Evolutionary conservation across 2,329 filamentous ascomycete genomes (phyloP).

Genomic region (Aspergillus amoenus): DNA sequence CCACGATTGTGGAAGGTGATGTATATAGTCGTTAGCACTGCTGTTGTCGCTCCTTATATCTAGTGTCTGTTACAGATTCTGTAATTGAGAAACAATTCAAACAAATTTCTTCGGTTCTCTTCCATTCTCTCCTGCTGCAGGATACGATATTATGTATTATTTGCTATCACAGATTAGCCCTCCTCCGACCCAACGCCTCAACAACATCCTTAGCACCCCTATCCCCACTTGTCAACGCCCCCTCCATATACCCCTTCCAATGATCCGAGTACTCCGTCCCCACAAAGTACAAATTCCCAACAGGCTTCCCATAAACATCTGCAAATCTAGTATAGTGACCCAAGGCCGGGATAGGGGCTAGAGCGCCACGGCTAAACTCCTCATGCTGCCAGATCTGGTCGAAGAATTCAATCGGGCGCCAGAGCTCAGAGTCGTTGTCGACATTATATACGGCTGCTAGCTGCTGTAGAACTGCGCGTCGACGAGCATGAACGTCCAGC

Average conservation of each 20-base stretch:
- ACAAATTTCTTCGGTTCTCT: too few species aligned
- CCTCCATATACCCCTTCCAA: slow-evolving; percentile 63
- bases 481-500: too few species aligned
- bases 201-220: slow-evolving; percentile 50
- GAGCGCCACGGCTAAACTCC: slow-evolving; percentile 40
- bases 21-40: too few species aligned
- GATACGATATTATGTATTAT: too few species aligned
- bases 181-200: not conserved
- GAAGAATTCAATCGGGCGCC: slow-evolving; percentile 41
- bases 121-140: too few species aligned
- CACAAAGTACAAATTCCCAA: slow-evolving; percentile 51
- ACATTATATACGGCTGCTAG: too few species aligned
- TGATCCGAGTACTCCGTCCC: slow-evolving; percentile 55
- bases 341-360: slow-evolving; percentile 40
- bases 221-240: slow-evolving; percentile 52
- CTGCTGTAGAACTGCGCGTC: too few species aligned
- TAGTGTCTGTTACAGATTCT: too few species aligned
- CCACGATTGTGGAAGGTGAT: too few species aligned
- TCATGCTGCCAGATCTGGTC: slow-evolving; percentile 14
- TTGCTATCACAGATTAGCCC: not conserved
- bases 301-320: slow-evolving; percentile 30
- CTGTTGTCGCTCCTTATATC: too few species aligned
- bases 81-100: too few species aligned
- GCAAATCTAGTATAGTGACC: slow-evolving; percentile 20
- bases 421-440: slow-evolving; percentile 20